These are phyloP conservation scores for Neodidymelliopsis sp. DNA, from an alignment of 2,329 filamentous ascomycete genomes.

Conservation along the genomic window DNA sequence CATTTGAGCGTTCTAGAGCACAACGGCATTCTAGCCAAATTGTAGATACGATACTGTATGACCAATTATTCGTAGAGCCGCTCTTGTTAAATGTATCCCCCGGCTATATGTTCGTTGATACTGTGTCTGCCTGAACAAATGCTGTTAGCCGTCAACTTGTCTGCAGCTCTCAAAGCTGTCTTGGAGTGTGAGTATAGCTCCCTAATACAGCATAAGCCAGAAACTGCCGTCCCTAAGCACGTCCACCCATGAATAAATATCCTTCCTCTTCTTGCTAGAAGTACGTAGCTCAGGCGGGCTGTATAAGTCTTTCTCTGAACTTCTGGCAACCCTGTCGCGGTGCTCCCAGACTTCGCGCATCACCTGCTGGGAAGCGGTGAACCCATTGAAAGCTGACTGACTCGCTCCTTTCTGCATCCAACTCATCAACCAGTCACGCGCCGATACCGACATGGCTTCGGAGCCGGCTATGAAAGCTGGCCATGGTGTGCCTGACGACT, in stretches of 20 bases:
- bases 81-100: background rate
- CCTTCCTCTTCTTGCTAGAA: background rate
- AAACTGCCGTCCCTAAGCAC: conserved; percentile 16
- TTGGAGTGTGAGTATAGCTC: no score
- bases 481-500: conserved; percentile 26
- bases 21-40: conserved; percentile 18
- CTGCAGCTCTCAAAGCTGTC: no score
- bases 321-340: conserved; percentile 5
- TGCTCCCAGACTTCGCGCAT: conserved; percentile 24
- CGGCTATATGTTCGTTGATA: background rate
- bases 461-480: conserved; percentile 28
- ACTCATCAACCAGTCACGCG: conserved; percentile 20
- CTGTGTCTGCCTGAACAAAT: no score
- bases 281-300: conserved; percentile 2
- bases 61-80: no score
- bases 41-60: background rate
- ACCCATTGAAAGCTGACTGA: conserved; percentile 17
- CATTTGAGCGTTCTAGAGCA: conserved; percentile 20
- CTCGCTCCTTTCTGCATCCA: conserved; percentile 25
- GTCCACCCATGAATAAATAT: conserved; percentile 18
- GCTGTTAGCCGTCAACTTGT: no score
- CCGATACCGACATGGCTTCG: conserved; percentile 19
- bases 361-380: conserved; percentile 15
- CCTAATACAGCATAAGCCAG: conserved; percentile 23
- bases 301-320: background rate